These are phyloP conservation scores for Plectosphaerella sp. DNA, from an alignment of 2,329 filamentous ascomycete species.

Conservation along the genomic window DNA sequence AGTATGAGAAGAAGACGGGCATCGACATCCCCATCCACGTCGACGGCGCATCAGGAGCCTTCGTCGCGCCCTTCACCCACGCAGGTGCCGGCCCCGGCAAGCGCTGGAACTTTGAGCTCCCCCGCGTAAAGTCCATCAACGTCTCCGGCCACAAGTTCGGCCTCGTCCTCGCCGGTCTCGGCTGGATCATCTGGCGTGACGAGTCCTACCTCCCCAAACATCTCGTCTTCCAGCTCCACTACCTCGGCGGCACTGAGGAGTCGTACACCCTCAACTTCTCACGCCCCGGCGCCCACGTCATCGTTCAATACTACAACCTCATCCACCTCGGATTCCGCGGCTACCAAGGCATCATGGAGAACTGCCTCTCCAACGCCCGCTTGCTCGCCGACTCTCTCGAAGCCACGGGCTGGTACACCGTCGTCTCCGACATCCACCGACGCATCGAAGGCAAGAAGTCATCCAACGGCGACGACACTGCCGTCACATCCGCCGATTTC, in stretches of 20 bases:
- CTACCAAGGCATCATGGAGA: slow-evolving; percentile 62
- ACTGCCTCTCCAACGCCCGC: slow-evolving; percentile 60
- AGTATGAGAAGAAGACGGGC: slow-evolving; percentile 57
- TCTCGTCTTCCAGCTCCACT: slow-evolving; percentile 65
- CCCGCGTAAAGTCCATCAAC: slow-evolving; percentile 64
- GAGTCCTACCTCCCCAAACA: slow-evolving; percentile 61
- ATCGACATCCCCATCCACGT: slow-evolving; percentile 65
- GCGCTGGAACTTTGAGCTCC: slow-evolving; percentile 60
- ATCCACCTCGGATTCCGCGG: slow-evolving; percentile 66
- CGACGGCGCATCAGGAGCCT: slow-evolving; percentile 57
- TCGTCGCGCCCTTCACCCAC: slow-evolving; percentile 57
- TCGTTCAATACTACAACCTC: slow-evolving; percentile 70
- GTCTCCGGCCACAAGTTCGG: slow-evolving; percentile 57
- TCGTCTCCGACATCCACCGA: slow-evolving; percentile 62
- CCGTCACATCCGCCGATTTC: slow-evolving; percentile 55
- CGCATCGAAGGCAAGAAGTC: slow-evolving; percentile 36
- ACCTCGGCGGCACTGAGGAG: slow-evolving; percentile 67
- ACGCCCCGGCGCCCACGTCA: slow-evolving; percentile 63
- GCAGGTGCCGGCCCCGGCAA: slow-evolving; percentile 50
- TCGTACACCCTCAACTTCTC: slow-evolving; percentile 70
- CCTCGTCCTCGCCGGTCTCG: slow-evolving; percentile 62
- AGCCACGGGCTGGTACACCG: slow-evolving; percentile 61
- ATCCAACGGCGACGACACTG: slow-evolving; percentile 17
- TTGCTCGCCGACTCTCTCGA: slow-evolving; percentile 60
- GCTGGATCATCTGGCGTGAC: slow-evolving; percentile 68